Base-by-base conservation (phyloP, 441 rosid genomes). In the Raphanus hybrid region DNA sequence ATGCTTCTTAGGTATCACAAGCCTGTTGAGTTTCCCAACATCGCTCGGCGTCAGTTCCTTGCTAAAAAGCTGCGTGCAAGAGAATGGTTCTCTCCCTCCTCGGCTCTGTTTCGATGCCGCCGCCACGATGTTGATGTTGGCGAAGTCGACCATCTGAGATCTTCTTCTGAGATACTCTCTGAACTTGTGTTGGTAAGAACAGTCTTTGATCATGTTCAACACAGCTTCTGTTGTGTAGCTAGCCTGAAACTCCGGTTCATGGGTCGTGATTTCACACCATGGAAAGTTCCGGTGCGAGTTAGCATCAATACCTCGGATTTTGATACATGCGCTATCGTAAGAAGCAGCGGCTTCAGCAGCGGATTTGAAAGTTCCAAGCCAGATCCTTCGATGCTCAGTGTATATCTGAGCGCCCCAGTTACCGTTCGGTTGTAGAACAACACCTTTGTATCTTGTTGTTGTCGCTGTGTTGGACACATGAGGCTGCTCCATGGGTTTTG, bases 31-130 rank as follows among this genome's bases (percentile, higher is more conserved):
- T 71, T 89, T 90, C 3, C 99, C 97, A 1, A 95, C 98, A 69
- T 95, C 94, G 8, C 97, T 95, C 0, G 97, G 94, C 4, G 98
- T 94, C 37, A 94, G 84, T 69, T 87, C 87, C 81, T 94, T 95
- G 8, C 78, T 89, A 63, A 95, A 95, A 26, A 95, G 81, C 64
- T 75, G 82, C 39, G 80, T 78, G 78, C 83, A 87, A 1, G 73
- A 29, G 20, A 64, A 9, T 16, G 52, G 52, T 1, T 75, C 75
- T 23, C 67, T 82, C 62, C 78, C 77, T 37, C 10, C 43, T 37
- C 43, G 74, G 52, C 14, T 63, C 48, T 78, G 78, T 20, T 66
- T 70, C n/a, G 76, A 15, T 26, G 26, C 79, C 1, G 26, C 57
- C 26, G 50, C 79, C 3, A 35, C 58, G 3, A 64, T 45, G 69